A percentile compares a stretch with the other conserved stretches of the same genome.
These are phyloP conservation scores for Eucalyptus sideroxylon DNA, from an alignment of 345 rosid genomes.

Conservation along the genomic window DNA sequence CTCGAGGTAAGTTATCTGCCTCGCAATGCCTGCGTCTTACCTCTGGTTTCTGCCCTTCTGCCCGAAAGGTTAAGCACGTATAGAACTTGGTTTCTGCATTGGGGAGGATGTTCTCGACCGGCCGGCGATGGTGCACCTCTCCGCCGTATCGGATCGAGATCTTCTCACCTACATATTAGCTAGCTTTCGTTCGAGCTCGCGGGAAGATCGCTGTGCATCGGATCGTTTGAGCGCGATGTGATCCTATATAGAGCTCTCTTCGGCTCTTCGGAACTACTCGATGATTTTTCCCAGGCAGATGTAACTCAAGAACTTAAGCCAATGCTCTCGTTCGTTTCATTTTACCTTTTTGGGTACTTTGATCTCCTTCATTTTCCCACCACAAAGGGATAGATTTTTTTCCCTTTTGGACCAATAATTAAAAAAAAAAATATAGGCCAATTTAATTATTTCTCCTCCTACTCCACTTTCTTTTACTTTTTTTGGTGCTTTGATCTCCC, in stretches of 20 bases:
- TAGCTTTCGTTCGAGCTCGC: background rate
- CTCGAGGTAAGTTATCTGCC: background rate
- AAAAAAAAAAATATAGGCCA: background rate
- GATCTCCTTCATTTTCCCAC: background rate
- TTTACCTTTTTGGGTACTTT: background rate
- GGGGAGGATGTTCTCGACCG: background rate
- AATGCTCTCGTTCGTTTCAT: background rate
- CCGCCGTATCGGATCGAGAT: background rate
- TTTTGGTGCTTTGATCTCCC: background rate
- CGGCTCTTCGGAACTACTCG: background rate
- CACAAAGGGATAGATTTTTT: background rate
- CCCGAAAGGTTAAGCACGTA: background rate
- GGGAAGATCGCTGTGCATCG: background rate
- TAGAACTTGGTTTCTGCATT: background rate
- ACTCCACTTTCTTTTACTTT: background rate
- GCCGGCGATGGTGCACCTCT: background rate
- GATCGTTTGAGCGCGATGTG: background rate
- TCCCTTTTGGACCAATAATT: background rate
- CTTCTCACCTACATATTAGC: background rate
- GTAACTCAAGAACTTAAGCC: background rate
- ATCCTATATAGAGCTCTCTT: background rate
- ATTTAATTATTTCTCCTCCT: background rate
- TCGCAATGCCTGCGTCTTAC: background rate
- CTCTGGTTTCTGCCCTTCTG: background rate
- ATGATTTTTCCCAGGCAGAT: too few species aligned